phyloP scores from a whole-genome alignment of 805 yeast genomes.

The Cyberlindnera japonica region DNA sequence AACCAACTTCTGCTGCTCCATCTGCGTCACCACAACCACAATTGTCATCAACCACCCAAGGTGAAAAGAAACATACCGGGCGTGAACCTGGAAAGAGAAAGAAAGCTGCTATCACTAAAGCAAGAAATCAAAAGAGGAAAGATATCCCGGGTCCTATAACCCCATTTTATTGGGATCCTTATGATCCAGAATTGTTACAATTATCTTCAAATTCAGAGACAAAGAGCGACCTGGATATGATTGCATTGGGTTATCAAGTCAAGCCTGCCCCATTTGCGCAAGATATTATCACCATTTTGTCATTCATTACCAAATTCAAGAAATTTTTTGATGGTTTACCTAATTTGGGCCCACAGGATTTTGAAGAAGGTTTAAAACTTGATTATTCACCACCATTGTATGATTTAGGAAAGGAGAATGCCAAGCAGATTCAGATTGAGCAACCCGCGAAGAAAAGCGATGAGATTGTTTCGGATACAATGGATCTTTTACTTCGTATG shows the following conservation, averaged over 20 bases:
- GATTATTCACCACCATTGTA: slow-evolving; percentile 7
- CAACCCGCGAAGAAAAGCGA: slow-evolving; percentile 2
- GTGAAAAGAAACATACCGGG: not conserved
- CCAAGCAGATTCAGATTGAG: slow-evolving; percentile 10
- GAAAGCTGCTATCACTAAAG: slow-evolving; percentile 9
- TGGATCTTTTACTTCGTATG: slow-evolving; percentile 16
- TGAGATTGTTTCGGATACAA: slow-evolving; percentile 14
- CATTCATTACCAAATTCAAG: slow-evolving; percentile 24
- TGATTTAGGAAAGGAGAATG: slow-evolving; percentile 16
- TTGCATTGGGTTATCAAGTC: slow-evolving; percentile 26
- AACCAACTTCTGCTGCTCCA: not conserved
- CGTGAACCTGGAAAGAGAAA: not conserved
- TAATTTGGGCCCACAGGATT: slow-evolving; percentile 26
- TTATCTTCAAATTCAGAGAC: slow-evolving; percentile 1
- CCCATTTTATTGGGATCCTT: slow-evolving; percentile 15
- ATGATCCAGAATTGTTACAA: slow-evolving; percentile 13
- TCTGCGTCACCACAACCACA: not conserved
- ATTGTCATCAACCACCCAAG: too few relatives aligned
- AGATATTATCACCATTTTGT: slow-evolving; percentile 22
- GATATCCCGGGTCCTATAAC: slow-evolving; percentile 26
- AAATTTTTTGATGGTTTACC: slow-evolving; percentile 15
- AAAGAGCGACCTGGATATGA: slow-evolving; percentile 7
- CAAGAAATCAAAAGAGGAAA: slow-evolving; percentile 16
- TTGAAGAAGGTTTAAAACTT: slow-evolving; percentile 25
- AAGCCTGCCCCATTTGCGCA: slow-evolving; percentile 25